A percentile compares a stretch with the other conserved stretches of the same genome.
Evolutionary conservation across 2,329 filamentous ascomycete genomes (phyloP).

Genomic region (Cercospora brassicicola): DNA sequence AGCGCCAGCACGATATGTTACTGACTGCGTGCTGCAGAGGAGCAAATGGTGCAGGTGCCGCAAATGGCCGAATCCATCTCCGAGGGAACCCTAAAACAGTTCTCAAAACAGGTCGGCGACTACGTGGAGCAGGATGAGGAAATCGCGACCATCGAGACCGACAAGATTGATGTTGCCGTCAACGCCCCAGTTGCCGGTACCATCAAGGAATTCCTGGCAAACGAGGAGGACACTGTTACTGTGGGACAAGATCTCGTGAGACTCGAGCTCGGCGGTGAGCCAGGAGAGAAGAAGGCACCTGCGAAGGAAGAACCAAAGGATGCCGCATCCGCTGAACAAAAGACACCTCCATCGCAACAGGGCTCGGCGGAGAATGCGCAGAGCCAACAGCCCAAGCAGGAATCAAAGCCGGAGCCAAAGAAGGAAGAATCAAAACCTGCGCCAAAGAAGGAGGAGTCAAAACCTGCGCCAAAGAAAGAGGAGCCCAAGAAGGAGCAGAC

Average conservation of each 20-base stretch:
- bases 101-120: conserved; percentile 89
- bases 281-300: conserved; percentile 57
- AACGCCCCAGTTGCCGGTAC: conserved; percentile 88
- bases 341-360: conserved; percentile 43
- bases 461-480: conserved; percentile 42
- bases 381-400: conserved; percentile 46
- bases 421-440: conserved; percentile 44
- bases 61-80: conserved; percentile 99
- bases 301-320: conserved; percentile 61
- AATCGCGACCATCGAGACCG: conserved; percentile 97
- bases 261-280: conserved; percentile 71
- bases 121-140: conserved; percentile 95
- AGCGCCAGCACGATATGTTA: neutral
- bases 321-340: conserved; percentile 57
- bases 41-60: conserved; percentile 87
- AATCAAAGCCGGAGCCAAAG: conserved; percentile 46
- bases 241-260: conserved; percentile 90
- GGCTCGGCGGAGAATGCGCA: conserved; percentile 44
- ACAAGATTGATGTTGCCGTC: conserved; percentile 98
- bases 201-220: conserved; percentile 87
- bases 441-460: conserved; percentile 45
- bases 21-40: conserved; percentile 53
- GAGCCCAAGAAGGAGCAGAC: conserved; percentile 41
- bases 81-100: conserved; percentile 94
- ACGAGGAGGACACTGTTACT: conserved; percentile 90